A percentile compares a stretch with the other conserved stretches of the same genome.
Conservation (phyloP, 2,329 filamentous ascomycete species). For the Monosporascus ibericus region DNA sequence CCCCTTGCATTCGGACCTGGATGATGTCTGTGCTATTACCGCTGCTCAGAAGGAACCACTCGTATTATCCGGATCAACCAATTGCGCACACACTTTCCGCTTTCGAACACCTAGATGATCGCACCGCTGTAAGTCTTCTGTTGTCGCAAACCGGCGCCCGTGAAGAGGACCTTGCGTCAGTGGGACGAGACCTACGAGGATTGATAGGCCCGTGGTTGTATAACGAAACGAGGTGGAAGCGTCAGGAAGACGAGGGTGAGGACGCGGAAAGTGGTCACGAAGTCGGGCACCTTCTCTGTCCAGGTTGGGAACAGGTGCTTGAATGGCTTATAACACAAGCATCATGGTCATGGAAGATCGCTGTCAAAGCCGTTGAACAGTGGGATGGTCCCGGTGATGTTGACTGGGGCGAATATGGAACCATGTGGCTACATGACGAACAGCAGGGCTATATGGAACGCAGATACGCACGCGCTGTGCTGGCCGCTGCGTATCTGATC, state of each 20-base stretch:
- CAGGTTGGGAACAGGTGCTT: conserved; percentile 64
- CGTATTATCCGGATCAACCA: conserved; percentile 56
- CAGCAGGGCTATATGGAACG: conserved; percentile 53
- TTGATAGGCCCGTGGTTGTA: conserved; percentile 71
- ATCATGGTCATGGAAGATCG: conserved; percentile 52
- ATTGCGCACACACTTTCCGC: conserved; percentile 49
- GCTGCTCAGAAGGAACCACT: conserved; percentile 60
- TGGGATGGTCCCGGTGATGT: conserved; percentile 71
- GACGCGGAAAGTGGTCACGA: conserved; percentile 14
- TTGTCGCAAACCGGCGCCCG: conserved; percentile 48
- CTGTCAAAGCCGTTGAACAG: conserved; percentile 57
- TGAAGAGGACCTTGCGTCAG: conserved; percentile 31
- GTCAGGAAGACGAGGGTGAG: conserved; percentile 13
- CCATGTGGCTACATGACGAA: conserved; percentile 53
- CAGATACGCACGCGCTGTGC: conserved; percentile 60
- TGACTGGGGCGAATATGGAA: conserved; percentile 57
- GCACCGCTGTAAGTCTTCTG: conserved; percentile 53
- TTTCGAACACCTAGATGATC: conserved; percentile 57
- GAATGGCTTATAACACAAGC: conserved; percentile 61
- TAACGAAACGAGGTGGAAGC: conserved; percentile 53
- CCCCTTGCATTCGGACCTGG: conserved; percentile 59
- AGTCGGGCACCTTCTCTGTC: conserved; percentile 32
- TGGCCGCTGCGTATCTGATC: conserved; percentile 64
- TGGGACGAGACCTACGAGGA: conserved; percentile 61
- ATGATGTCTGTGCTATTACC: conserved; percentile 64